Evolutionary conservation across 2,329 filamentous ascomycete species (phyloP), one percentile per base, ranked within the genome.

Genomic region (Neurospora sp.): DNA sequence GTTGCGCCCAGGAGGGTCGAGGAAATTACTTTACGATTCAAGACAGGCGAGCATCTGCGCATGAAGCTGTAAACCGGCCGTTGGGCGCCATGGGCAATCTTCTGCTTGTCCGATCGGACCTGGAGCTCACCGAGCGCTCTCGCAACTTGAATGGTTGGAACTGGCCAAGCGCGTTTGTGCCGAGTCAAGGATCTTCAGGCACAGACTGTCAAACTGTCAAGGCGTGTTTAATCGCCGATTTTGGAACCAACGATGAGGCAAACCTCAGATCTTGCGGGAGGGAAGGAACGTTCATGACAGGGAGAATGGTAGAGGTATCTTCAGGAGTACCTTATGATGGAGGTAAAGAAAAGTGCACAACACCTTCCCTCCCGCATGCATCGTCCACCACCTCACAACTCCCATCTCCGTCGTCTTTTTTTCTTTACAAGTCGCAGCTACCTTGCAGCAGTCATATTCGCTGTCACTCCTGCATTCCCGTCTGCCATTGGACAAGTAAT

Each of bases 141-240:
- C 43, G 23, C 52, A 62, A 62, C 23, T 33, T 33, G 52, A 62
- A 62, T 33, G 52, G 52, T 33, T 33, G 23, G 52, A 33, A 33
- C 23, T 62, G 23, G 23, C 52, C 52, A 33, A 62, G 23, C 23
- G 33, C 15, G 52, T 62, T 62, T 33, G 52, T 15, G 23, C 4
- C 52, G 52, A 62, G 52, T 62, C 52, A 62, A n/a, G 15, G 52
- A 62, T 62, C 52, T 62, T 62, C 52, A 62, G 52, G 52, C 52
- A 62, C 52, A 62, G 52, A 62, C 52, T 62, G 52, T 62, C 52
- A 62, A 62, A 62, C 52, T 62, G 52, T 62, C 52, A 62, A 62
- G 52, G 52, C 52, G 52, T 58, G 15, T 33, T 62, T 33, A 62
- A 62, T 62, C 52, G 52, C 52, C 52, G 23, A 33, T 10, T 23